A percentile compares a stretch with the other conserved stretches of the same genome.
These are phyloP conservation scores for Fusarium sambucinum DNA, from an alignment of 2,329 filamentous ascomycete species.

Conservation along the genomic window DNA sequence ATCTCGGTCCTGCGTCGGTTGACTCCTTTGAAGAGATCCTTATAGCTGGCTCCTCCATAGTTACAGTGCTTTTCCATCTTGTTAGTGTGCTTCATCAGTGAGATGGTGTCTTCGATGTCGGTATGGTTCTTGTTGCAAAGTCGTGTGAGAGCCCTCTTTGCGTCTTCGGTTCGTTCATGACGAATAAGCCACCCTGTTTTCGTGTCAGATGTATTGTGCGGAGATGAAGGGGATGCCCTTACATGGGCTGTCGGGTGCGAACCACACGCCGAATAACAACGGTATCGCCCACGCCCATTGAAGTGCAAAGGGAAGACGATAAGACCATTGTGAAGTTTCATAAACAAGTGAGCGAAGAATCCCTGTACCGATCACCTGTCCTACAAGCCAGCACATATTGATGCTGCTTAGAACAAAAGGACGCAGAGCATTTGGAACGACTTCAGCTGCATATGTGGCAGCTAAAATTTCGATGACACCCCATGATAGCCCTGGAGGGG, in stretches of 20 bases:
- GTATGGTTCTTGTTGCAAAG: conserved; percentile 50
- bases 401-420: conserved; percentile 55
- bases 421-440: conserved; percentile 49
- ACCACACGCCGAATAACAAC: conserved; percentile 51
- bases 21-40: conserved; percentile 40
- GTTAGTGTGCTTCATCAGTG: conserved; percentile 57
- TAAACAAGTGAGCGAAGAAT: conserved; percentile 52
- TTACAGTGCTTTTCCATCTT: conserved; percentile 56
- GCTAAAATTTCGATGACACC: conserved; percentile 54
- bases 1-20: conserved; percentile 50
- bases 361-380: conserved; percentile 54
- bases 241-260: conserved; percentile 58
- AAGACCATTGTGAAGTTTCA: conserved; percentile 47
- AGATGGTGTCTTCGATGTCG: conserved; percentile 59
- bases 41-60: conserved; percentile 50
- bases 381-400: conserved; percentile 59
- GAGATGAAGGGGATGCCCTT: background rate
- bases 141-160: conserved; percentile 49
- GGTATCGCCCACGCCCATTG: conserved; percentile 58
- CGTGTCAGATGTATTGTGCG: background rate
- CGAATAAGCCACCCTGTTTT: conserved; percentile 54
- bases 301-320: conserved; percentile 54
- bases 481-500: conserved; percentile 49
- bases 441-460: conserved; percentile 57
- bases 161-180: conserved; percentile 50